These are phyloP conservation scores for Silybum marianum DNA, from an alignment of 129 eudicot genomes.

Conservation along the genomic window DNA sequence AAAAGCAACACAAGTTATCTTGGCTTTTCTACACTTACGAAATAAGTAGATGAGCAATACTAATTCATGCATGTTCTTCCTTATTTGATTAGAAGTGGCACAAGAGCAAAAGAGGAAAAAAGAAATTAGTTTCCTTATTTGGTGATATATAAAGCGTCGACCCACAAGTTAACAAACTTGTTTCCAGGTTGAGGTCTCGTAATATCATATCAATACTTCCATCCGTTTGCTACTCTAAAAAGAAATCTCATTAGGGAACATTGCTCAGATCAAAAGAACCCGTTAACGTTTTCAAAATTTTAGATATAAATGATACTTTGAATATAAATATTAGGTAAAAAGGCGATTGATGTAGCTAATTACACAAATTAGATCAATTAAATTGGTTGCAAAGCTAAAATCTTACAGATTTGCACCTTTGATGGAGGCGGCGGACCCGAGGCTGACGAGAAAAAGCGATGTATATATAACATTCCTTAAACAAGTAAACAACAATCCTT, in stretches of 20 bases:
- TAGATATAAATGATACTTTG: not conserved
- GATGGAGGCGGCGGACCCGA: conserved; percentile 33
- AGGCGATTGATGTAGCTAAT: conserved; percentile 1
- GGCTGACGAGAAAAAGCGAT: too few relatives aligned
- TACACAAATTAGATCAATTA: conserved; percentile 7
- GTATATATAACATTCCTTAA: too few relatives aligned
- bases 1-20: not conserved
- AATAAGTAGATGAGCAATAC: not conserved
- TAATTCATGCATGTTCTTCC: not conserved
- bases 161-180: too few relatives aligned
- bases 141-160: too few relatives aligned
- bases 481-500: too few relatives aligned
- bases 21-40: not conserved
- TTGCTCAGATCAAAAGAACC: not conserved
- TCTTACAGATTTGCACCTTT: conserved; percentile 22
- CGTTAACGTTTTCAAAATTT: not conserved
- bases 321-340: not conserved
- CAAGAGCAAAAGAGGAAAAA: too few relatives aligned
- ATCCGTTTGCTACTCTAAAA: conserved; percentile 28
- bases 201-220: conserved; percentile 40
- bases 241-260: not conserved
- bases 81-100: too few relatives aligned
- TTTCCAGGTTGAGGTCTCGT: conserved; percentile 31
- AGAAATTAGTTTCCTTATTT: too few relatives aligned
- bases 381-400: not conserved